Percentiles rank a stretch among this genome's conserved stretches.
Evolutionary conservation across 805 yeast genomes (phyloP).

Genomic region (Candida succiphila): DNA sequence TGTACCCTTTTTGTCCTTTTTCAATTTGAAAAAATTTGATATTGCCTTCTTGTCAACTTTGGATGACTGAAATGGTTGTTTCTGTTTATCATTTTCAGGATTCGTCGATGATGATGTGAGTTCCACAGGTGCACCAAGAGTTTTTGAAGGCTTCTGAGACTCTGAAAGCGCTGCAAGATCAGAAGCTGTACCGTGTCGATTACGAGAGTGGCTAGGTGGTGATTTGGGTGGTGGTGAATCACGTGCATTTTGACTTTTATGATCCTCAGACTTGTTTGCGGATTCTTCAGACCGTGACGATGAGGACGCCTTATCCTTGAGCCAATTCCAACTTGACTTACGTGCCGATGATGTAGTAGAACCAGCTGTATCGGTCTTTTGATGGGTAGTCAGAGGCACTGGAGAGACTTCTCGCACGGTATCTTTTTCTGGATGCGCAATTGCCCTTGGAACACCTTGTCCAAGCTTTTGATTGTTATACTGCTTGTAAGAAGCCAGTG

Average conservation of each 20-base stretch:
- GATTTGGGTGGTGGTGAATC: slow-evolving; percentile 1
- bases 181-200: slow-evolving; percentile 17
- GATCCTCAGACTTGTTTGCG: background rate
- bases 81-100: no score
- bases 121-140: background rate
- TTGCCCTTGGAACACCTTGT: background rate
- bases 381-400: background rate
- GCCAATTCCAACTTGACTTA: slow-evolving; percentile 9
- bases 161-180: background rate
- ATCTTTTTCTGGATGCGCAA: no score
- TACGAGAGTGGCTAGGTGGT: slow-evolving; percentile 13
- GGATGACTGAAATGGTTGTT: background rate
- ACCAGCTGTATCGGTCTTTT: background rate
- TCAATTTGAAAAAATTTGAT: slow-evolving; percentile 18
- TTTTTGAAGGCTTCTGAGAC: background rate
- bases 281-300: slow-evolving; percentile 2
- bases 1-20: slow-evolving; percentile 10
- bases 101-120: background rate
- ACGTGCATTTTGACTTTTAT: no score
- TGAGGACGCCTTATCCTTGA: slow-evolving; percentile 2
- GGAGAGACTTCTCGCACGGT: no score
- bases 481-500: no score
- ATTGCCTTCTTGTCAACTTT: slow-evolving; percentile 8
- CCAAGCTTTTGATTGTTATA: background rate
- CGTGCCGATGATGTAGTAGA: slow-evolving; percentile 1